phyloP scores from a whole-genome alignment of 345 rosid genomes.

The Lepidium aucheri region DNA sequence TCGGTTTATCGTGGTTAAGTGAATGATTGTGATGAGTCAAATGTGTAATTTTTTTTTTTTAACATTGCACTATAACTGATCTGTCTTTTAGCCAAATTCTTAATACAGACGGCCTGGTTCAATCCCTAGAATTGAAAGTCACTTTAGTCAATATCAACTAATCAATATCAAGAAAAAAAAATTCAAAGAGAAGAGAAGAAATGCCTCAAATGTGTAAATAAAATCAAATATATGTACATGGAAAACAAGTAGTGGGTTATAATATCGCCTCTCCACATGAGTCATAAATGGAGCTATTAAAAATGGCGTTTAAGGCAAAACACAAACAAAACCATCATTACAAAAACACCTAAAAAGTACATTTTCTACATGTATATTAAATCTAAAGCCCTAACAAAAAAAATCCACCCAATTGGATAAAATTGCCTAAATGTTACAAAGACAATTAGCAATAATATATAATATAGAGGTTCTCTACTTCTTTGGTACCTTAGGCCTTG shows the following conservation, averaged over 20 bases:
- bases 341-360: constrained; percentile 10
- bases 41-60: no score
- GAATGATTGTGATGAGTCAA: no score
- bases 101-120: no score
- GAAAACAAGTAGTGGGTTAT: not conserved
- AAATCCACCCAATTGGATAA: not conserved
- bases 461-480: constrained; percentile 15
- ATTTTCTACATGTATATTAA: constrained; percentile 19
- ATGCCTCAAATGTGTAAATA: not conserved
- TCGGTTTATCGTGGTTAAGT: no score
- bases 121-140: no score
- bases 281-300: constrained; percentile 14
- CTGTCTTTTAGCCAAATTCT: no score
- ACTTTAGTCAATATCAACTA: no score
- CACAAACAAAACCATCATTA: constrained; percentile 2
- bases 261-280: constrained; percentile 18
- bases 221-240: constrained; percentile 14
- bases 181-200: not conserved
- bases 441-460: constrained; percentile 13
- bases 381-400: constrained; percentile 22
- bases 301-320: constrained; percentile 21
- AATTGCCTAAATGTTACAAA: constrained; percentile 22
- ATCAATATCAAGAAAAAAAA: no score
- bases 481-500: constrained; percentile 43
- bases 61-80: no score